phyloP scores from a whole-genome alignment of 176 grass and related monocot genomes.

The Hyparrhenia diplandra region DNA sequence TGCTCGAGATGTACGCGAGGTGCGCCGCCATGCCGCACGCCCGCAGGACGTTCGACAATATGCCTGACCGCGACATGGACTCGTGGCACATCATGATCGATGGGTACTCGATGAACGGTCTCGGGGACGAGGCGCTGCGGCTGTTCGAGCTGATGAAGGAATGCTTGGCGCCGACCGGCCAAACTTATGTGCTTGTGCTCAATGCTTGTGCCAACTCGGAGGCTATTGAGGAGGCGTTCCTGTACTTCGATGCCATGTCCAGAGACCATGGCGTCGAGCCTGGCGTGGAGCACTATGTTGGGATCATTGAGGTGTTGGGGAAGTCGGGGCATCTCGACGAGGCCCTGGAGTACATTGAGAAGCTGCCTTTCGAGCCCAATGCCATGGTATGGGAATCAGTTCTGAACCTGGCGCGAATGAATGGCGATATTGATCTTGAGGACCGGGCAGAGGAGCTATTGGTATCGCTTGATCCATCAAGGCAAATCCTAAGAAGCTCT shows the following conservation, averaged over 20 bases:
- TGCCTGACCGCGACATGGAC: not conserved
- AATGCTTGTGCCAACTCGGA: not conserved
- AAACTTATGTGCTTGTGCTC: not conserved
- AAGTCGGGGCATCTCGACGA: not conserved
- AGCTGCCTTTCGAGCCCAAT: not conserved
- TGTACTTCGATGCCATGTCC: not conserved
- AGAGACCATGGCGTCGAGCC: not conserved
- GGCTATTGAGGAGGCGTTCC: not conserved
- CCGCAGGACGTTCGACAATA: not conserved
- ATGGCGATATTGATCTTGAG: slow-evolving; percentile 1
- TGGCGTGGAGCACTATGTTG: not conserved
- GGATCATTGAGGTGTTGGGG: slow-evolving; percentile 3
- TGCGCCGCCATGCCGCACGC: not conserved
- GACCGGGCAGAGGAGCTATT: not conserved
- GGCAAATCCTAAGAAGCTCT: not conserved
- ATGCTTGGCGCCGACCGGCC: not conserved
- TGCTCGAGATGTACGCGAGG: not conserved
- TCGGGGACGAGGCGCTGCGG: not conserved
- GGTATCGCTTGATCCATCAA: not conserved
- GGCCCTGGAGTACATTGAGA: not conserved
- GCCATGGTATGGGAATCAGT: not conserved
- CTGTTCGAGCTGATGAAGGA: not conserved
- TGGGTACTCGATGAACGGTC: not conserved
- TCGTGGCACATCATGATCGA: not conserved
- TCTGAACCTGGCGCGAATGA: not conserved